Evolutionary conservation across 768 basidiomycete species (phyloP).

Genomic region (Fistulinella prunicolor): DNA sequence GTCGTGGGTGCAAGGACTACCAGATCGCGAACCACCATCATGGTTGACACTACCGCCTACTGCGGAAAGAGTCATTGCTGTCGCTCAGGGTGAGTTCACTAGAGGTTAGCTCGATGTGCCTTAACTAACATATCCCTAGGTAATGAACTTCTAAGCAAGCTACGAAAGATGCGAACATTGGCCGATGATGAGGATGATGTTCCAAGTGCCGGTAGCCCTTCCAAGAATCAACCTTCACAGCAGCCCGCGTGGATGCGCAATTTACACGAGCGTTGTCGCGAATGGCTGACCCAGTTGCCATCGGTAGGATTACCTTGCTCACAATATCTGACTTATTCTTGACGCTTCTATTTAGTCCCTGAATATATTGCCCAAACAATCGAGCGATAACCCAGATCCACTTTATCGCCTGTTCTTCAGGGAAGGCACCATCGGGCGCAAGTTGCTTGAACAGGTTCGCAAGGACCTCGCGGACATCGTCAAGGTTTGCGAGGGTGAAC

Average conservation of each 20-base stretch:
- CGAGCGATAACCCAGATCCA: conserved; percentile 75
- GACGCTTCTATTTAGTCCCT: conserved; percentile 47
- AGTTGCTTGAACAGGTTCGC: conserved; percentile 74
- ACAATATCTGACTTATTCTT: conserved; percentile 5
- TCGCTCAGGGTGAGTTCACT: conserved; percentile 70
- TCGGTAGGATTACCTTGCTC: conserved; percentile 44
- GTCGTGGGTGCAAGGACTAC: conserved; percentile 83
- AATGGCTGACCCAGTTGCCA: conserved; percentile 80
- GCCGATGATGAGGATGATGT: conserved; percentile 81
- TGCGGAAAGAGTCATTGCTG: conserved; percentile 88
- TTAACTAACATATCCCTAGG: conserved; percentile 44
- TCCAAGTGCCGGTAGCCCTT: conserved; percentile 46
- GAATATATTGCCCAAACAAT: conserved; percentile 59
- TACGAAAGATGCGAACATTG: conserved; percentile 90
- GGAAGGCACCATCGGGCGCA: conserved; percentile 78
- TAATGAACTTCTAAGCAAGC: conserved; percentile 75
- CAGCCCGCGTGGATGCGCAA: conserved; percentile 96
- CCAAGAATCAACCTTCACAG: conserved; percentile 63
- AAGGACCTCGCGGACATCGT: conserved; percentile 80
- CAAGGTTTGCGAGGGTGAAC: conserved; percentile 78
- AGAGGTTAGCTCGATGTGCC: neutral
- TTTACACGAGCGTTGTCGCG: conserved; percentile 74
- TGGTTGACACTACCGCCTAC: conserved; percentile 94
- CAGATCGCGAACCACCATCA: conserved; percentile 90
- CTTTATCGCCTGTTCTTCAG: conserved; percentile 86